These are phyloP conservation scores for Cucumis hystrix DNA, from an alignment of 306 rosid species.

Conservation along the genomic window DNA sequence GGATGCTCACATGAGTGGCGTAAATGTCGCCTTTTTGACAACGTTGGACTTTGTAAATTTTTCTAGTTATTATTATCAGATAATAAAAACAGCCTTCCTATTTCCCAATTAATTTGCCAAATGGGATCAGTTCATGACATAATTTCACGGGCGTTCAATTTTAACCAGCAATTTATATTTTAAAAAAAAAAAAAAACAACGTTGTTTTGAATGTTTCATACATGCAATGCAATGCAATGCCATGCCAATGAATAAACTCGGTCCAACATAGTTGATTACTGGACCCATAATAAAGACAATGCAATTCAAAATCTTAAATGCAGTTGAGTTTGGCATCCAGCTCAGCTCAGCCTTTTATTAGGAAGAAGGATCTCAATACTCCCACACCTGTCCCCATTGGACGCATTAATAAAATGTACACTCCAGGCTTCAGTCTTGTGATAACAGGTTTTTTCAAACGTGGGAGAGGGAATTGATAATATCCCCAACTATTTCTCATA, in stretches of 20 bases:
- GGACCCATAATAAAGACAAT: neutral
- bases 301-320: neutral
- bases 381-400: neutral
- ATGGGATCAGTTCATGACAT: neutral
- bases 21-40: neutral
- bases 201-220: neutral
- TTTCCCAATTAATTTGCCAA: neutral
- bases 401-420: neutral
- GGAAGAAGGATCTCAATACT: neutral
- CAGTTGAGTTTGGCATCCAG: neutral
- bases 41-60: neutral
- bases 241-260: neutral
- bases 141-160: neutral
- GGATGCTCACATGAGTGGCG: conserved; percentile 2
- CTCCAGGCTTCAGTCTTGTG: neutral
- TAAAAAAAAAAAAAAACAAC: too few relatives aligned
- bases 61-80: neutral
- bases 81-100: neutral
- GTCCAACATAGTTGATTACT: neutral
- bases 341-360: neutral
- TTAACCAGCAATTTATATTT: neutral
- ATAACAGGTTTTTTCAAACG: neutral
- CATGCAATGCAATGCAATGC: neutral
- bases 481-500: neutral
- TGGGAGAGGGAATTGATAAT: neutral